A percentile compares a stretch with the other conserved stretches of the same genome.
Evolutionary conservation across 2,329 filamentous ascomycete genomes (phyloP).

Genomic region (Ceratocystis destructans): DNA sequence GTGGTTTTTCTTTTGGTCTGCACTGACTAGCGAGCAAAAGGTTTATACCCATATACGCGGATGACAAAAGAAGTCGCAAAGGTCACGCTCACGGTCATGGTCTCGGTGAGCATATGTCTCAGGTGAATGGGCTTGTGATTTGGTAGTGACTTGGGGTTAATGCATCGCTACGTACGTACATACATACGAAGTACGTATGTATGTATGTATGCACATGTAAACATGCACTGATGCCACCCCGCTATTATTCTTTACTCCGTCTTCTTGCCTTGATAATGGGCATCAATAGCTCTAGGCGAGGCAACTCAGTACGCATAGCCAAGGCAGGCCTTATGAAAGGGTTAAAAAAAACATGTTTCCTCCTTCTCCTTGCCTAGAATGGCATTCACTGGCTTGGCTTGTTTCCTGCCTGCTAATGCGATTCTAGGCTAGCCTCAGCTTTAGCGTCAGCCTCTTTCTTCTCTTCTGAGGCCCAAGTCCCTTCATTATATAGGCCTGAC

Average conservation of each 20-base stretch:
- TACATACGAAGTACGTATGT: neutral
- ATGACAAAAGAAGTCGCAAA: neutral
- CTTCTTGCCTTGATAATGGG: too few relatives aligned
- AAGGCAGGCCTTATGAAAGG: neutral
- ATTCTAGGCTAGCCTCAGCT: neutral
- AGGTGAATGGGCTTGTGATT: neutral
- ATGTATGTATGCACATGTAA: neutral
- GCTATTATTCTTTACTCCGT: too few relatives aligned
- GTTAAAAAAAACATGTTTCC: neutral
- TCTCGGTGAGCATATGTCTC: constrained; percentile 2
- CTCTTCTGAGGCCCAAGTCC: neutral
- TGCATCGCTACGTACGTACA: neutral
- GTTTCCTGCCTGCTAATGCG: neutral
- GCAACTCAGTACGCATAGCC: neutral
- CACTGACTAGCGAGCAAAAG: neutral
- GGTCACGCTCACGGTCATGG: neutral
- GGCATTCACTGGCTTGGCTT: neutral
- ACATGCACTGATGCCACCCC: too few relatives aligned
- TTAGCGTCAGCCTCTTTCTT: neutral
- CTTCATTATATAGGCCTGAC: too few relatives aligned
- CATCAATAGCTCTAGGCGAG: too few relatives aligned
- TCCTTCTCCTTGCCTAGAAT: neutral
- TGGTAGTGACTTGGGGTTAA: neutral
- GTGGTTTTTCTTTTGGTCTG: too few relatives aligned
- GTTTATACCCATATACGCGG: neutral